Evolutionary conservation across 805 yeast genomes (phyloP), one percentile per base, ranked within the genome.

Genomic region (Spathaspora passalidarum): DNA sequence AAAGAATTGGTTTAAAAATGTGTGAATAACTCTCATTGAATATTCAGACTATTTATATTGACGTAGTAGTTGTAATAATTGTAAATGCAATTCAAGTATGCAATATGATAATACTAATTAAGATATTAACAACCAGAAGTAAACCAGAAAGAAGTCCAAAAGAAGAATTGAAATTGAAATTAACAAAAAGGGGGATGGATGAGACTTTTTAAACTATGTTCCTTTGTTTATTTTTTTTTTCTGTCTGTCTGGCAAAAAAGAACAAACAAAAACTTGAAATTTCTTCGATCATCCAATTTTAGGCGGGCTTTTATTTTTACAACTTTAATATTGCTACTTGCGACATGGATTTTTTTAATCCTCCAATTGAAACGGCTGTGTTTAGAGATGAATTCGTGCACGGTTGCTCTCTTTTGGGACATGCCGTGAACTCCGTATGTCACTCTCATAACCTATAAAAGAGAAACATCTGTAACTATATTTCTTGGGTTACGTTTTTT

Each of bases 1-100:
- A 44, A 72, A 63, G 52, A 72, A 43, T 42, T 69, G 59, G 58
- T 71, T 72, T 36, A 69, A 39, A 32, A 62, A 26, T n/a, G 73
- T 66, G 49, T 54, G 57, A 45, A 59, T 45, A 22, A 61, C 49
- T 54, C 56, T 70, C 75, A 70, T 69, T 32, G 18, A 13, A 3
- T 43, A n/a, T 23, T 11, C 25, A 20, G 32, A 13, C 16, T 23
- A 14, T 22, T 29, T 29, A n/a, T 29, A 29, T n/a, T n/a, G n/a
- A n/a, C n/a, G n/a, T n/a, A n/a, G 14, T 32, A 29, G 14, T 13
- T 8, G 14, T 32, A 3, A 17, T 32, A 32, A 17, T 32, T 32
- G 35, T 32, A 32, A 2, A 11, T n/a, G n/a, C n/a, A n/a, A n/a
- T n/a, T n/a, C n/a, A n/a, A n/a, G n/a, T n/a, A 22, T 22, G 25